Evolutionary conservation across 1,139 yeast species (phyloP).

Genomic region (Keqinozyma sinolaborantium): DNA sequence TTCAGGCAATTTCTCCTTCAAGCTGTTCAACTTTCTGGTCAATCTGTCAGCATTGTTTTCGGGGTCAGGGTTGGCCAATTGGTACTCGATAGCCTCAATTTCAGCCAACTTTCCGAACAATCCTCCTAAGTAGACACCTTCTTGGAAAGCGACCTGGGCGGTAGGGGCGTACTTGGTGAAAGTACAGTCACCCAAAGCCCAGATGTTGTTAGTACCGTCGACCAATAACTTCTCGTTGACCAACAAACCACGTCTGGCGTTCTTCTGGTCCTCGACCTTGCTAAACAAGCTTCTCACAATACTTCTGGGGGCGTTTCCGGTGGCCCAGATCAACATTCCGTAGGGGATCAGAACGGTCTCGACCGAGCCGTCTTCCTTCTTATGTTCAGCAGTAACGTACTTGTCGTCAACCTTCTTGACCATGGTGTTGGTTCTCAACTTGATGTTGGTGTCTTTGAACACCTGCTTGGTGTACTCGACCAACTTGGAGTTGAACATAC

Average conservation of each 20-base stretch:
- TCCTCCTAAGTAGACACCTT: slow-evolving; percentile 77
- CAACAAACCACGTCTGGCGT: slow-evolving; percentile 85
- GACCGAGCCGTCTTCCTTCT: slow-evolving; percentile 56
- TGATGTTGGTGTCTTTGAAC: slow-evolving; percentile 74
- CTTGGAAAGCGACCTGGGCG: slow-evolving; percentile 96
- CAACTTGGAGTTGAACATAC: slow-evolving; percentile 80
- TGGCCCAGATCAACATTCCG: slow-evolving; percentile 95
- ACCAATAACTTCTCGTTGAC: slow-evolving; percentile 81
- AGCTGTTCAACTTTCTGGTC: slow-evolving; percentile 35
- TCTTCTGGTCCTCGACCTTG: slow-evolving; percentile 76
- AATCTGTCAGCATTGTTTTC: slow-evolving; percentile 37
- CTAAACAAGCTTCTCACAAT: slow-evolving; percentile 65
- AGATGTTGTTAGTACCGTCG: slow-evolving; percentile 80
- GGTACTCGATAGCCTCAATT: slow-evolving; percentile 56
- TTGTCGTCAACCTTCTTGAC: slow-evolving; percentile 78
- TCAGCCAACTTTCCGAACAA: slow-evolving; percentile 68
- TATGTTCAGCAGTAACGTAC: slow-evolving; percentile 66
- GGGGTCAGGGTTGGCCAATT: slow-evolving; percentile 25
- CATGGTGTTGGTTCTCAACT: slow-evolving; percentile 78
- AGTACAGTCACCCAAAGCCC: slow-evolving; percentile 93
- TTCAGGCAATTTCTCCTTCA: slow-evolving; percentile 48
- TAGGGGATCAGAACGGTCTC: slow-evolving; percentile 66
- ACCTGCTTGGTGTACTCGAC: slow-evolving; percentile 82
- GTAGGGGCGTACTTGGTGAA: slow-evolving; percentile 91
- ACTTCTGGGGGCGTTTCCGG: slow-evolving; percentile 90